Percentiles rank a stretch among this genome's conserved stretches.
phyloP scores from a whole-genome alignment of 2,329 filamentous ascomycete genomes.

The Rutstroemia sp. region DNA sequence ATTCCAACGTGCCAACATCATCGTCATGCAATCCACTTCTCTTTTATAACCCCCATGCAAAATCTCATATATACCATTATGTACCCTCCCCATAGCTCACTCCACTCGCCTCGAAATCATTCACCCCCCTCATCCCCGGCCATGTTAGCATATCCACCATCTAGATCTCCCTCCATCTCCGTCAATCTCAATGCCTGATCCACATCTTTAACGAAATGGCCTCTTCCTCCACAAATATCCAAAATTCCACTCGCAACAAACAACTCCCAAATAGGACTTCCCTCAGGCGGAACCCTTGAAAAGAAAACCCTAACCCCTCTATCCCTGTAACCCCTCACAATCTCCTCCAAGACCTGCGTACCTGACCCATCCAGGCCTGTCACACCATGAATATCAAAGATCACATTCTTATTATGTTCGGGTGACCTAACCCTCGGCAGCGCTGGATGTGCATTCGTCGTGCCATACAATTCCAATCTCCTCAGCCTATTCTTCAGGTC shows the following conservation, averaged over 20 bases:
- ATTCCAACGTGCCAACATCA: too few relatives aligned
- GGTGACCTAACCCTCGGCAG: slow-evolving; percentile 68
- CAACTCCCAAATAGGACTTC: slow-evolving; percentile 46
- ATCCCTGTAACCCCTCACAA: slow-evolving; percentile 73
- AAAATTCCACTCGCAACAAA: slow-evolving; percentile 80
- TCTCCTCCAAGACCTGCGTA: slow-evolving; percentile 84
- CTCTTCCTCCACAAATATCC: slow-evolving; percentile 67
- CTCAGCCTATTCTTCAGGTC: slow-evolving; percentile 78
- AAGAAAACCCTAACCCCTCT: slow-evolving; percentile 74
- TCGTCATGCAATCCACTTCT: too few relatives aligned
- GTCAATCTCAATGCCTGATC: slow-evolving; percentile 77
- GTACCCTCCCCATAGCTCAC: too few relatives aligned
- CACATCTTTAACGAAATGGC: slow-evolving; percentile 75
- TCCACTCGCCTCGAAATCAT: neutral
- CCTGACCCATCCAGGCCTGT: slow-evolving; percentile 90
- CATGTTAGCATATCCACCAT: neutral
- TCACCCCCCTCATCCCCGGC: neutral
- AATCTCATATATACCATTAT: too few relatives aligned
- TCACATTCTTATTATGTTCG: slow-evolving; percentile 84
- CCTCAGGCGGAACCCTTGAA: slow-evolving; percentile 42
- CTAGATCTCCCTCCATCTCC: slow-evolving; percentile 39
- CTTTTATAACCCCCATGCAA: too few relatives aligned
- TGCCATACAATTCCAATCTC: slow-evolving; percentile 86
- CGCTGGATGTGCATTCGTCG: slow-evolving; percentile 74
- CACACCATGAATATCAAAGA: slow-evolving; percentile 98